Evolutionary conservation across 2,329 filamentous ascomycete genomes (phyloP), one percentile per base, ranked within the genome.

Genomic region (Aphanocladium album): DNA sequence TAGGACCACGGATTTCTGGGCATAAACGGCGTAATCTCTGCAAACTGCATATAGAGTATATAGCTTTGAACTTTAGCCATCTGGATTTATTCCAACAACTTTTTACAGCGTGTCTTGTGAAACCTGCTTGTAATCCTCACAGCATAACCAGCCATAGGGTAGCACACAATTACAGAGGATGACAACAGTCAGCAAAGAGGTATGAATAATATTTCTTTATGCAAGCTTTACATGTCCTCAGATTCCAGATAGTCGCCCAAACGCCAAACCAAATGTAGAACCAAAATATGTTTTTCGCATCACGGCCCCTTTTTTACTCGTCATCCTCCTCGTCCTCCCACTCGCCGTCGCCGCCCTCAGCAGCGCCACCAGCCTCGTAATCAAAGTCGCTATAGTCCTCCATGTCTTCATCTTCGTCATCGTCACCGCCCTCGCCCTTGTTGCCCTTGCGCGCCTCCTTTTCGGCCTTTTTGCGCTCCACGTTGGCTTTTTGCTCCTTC

Each of bases 401-500:
- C 76, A 30, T 80, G 16, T 75, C 74, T 2, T 74, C 73, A 2
- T 76, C 76, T 1, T 72, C 74, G 16, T 66, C 70, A 16, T 69
- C 69, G 5, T 67, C 74, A 1, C 72, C 68, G 27, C 67, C 62
- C 37, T 63, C 71, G 5, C 68, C 68, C 58, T 77, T 76, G 3
- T 68, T 71, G 49, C 70, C 72, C 64, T 77, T 74, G 30, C 72
- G 71, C 23, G 76, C 75, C 25, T 70, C 76, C 62, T 77, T 79
- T 53, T 71, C 74, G 35, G 72, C 74, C 70, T 88, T 85, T 79
- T 97, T 98, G 76, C 83, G 88, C 76, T 96, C 92, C 2, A 99
- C 85, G 67, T 98, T 98, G 66, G 90, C 92, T 73, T 85, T 92
- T 72, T 99, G 95, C 68, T 91, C 83, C 71, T 88, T 88, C 76